Base-by-base conservation (phyloP, 805 yeast genomes). In the Kuraishia borneana region DNA sequence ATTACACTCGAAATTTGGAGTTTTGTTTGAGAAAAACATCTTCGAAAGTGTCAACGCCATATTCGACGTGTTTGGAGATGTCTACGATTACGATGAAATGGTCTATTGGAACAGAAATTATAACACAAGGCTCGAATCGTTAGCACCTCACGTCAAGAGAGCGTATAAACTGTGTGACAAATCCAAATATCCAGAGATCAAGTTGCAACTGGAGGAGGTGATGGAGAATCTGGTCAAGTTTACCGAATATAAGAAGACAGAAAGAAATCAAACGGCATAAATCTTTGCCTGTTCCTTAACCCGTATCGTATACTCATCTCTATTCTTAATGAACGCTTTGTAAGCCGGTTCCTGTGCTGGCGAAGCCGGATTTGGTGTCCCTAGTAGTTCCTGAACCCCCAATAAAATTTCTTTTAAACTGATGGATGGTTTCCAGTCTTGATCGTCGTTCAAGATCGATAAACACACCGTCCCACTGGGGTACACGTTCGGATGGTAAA, bases 331-430 rank as follows among this genome's bases (percentile, higher is more conserved):
- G 50, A 73, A 88, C 1, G 89, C 84, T 55, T 79, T 79, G 84
- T 88, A 92, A 2, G 98, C 97, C 3, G 94, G 94, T 44, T 85
- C 92, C 59, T 92, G 98, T 0, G 98, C 98, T 2, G 98, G 98
- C 0, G 96, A 87, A 41, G 78, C 78, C 17, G 95, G 94, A 52
- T 92, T 92, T 25, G 99, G 99, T 25, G 76, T 70, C 48, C 82
- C 83, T 40, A 92, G 64, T 36, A 92, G 66, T 54, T 88, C 96
- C 57, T 92, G 99, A 34, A 92, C 76, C 4, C 98, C 99, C 40
- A 87, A 61, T 2, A 82, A 78, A 38, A 92, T 80, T 53, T 89
- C 95, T 51, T 84, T 87, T 44, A 89, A 59, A 12, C 95, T 83
- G 44, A 89, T 82, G 6, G 96, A 95, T 1, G 99, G 98, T 50